A percentile compares a stretch with the other conserved stretches of the same genome.
Evolutionary conservation across 192 early-diverging fungal species (phyloP).

Genomic region (Funneliformis geosporum): DNA sequence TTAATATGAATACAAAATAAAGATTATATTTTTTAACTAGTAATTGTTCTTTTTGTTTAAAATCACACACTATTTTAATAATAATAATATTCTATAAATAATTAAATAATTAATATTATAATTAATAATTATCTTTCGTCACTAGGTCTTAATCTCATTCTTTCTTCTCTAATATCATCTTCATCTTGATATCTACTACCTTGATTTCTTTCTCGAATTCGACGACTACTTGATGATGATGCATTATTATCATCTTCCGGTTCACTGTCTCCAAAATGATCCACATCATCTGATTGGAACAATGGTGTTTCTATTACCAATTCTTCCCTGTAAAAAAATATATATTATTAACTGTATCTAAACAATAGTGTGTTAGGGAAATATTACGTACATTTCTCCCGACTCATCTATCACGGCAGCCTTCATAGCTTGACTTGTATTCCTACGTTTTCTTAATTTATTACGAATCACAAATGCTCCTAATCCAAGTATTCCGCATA

Average conservation of each 20-base stretch:
- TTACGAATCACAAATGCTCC: conserved; percentile 37
- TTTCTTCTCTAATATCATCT: background rate
- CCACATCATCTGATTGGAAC: conserved; percentile 35
- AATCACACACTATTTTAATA: too few relatives aligned
- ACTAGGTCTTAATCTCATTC: background rate
- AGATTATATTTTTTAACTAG: too few relatives aligned
- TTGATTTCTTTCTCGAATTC: background rate
- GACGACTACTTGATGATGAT: background rate
- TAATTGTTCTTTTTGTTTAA: too few relatives aligned
- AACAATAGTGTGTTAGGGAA: background rate
- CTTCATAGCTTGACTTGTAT: conserved; percentile 26
- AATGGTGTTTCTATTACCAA: conserved; percentile 48
- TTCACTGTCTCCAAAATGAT: conserved; percentile 44
- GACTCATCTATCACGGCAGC: conserved; percentile 35
- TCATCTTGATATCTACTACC: background rate
- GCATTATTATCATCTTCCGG: conserved; percentile 28
- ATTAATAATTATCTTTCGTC: background rate
- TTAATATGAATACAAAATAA: too few relatives aligned
- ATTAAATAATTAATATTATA: background rate
- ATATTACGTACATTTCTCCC: conserved; percentile 36
- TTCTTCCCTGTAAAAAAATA: conserved; percentile 44
- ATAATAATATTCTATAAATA: background rate
- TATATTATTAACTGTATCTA: background rate
- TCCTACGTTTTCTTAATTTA: conserved; percentile 30
- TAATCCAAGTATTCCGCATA: conserved; percentile 33